Conservation (phyloP, 768 basidiomycete species). For the Tylopilus felleus region DNA sequence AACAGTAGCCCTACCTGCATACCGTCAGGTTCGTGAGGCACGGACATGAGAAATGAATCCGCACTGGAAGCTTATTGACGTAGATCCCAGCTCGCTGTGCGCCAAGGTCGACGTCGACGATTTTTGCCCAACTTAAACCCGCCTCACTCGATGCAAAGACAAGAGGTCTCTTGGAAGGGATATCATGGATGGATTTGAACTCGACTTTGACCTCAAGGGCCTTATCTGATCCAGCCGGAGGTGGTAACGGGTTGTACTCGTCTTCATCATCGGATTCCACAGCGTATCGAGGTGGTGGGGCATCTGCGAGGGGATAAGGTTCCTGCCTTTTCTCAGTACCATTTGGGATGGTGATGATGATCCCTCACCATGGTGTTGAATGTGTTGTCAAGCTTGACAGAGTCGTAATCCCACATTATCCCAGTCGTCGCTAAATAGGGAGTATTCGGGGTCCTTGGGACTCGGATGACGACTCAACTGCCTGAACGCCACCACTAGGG, state of each 20-base stretch:
- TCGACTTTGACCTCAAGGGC: constrained; percentile 30
- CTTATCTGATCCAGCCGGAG: constrained; percentile 6
- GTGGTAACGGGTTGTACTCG: constrained; percentile 45
- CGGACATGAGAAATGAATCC: neutral
- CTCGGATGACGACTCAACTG: neutral
- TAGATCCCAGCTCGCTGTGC: constrained; percentile 47
- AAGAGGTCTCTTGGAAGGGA: constrained; percentile 30
- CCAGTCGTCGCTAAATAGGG: too few species aligned
- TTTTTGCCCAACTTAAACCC: constrained; percentile 48
- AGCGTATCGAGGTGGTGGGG: constrained; percentile 54
- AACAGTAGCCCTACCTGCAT: constrained; percentile 51
- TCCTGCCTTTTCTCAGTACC: constrained; percentile 37
- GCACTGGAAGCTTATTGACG: constrained; percentile 47
- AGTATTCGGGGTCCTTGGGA: neutral
- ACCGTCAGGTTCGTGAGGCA: neutral
- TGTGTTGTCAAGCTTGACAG: too few species aligned
- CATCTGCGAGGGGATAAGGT: constrained; percentile 53
- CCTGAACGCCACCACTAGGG: neutral
- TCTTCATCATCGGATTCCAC: constrained; percentile 72
- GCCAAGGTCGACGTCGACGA: constrained; percentile 46
- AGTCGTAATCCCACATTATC: too few species aligned
- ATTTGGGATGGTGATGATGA: neutral
- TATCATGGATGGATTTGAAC: constrained; percentile 35
- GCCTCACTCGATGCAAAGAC: constrained; percentile 47
- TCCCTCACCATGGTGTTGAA: constrained; percentile 14